A percentile compares a stretch with the other conserved stretches of the same genome.
Conservation (phyloP, 202 grass and related monocot genomes). For the Zoysia matrella region DNA sequence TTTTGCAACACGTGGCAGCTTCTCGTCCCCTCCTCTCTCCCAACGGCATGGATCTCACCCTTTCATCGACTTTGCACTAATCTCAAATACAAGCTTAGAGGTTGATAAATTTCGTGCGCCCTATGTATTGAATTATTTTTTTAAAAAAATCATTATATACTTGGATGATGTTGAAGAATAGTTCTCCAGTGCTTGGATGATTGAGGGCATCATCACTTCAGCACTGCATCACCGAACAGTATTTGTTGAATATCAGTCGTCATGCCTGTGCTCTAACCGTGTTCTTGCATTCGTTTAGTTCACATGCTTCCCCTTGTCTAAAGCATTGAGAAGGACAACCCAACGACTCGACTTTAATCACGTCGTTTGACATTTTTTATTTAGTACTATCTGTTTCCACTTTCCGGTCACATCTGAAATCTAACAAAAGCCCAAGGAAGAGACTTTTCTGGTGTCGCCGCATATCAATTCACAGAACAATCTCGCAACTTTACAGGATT, state of each 20-base stretch:
- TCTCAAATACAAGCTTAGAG: too few species aligned
- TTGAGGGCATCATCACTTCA: neutral
- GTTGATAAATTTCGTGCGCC: too few species aligned
- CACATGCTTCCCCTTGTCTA: slow-evolving; percentile 26
- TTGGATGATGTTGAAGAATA: too few species aligned
- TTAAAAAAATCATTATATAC: too few species aligned
- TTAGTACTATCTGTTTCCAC: neutral
- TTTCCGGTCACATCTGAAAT: slow-evolving; percentile 20
- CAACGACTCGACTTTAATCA: slow-evolving; percentile 38
- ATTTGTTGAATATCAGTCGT: neutral
- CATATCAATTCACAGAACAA: slow-evolving; percentile 13
- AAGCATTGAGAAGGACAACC: slow-evolving; percentile 38
- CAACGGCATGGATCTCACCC: too few species aligned
- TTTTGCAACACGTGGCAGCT: too few species aligned
- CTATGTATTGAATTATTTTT: too few species aligned
- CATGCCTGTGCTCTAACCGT: neutral
- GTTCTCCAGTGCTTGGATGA: neutral
- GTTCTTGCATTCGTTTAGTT: slow-evolving; percentile 3
- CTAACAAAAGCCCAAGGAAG: slow-evolving; percentile 23
- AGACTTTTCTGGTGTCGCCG: neutral
- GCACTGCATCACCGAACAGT: neutral
- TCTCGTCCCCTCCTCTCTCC: too few species aligned
- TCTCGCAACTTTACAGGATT: slow-evolving; percentile 27
- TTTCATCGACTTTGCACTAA: too few species aligned
- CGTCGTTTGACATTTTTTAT: neutral